Base-by-base conservation (phyloP, 2,329 filamentous ascomycete species). In the Helminthosporium solani region DNA sequence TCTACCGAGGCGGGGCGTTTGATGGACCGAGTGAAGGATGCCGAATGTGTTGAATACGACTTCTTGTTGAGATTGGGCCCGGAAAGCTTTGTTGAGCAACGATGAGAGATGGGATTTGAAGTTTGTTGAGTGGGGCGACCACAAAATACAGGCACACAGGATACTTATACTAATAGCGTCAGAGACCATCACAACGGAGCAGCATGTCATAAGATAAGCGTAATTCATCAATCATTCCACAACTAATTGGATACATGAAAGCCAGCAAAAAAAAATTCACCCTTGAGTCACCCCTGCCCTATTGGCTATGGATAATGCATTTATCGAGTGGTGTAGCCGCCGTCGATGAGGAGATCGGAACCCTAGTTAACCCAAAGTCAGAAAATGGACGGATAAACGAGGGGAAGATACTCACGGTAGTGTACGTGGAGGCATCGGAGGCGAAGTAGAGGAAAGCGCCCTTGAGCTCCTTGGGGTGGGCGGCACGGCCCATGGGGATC, bases 381-480 rank as follows among this genome's bases (percentile, higher is more conserved):
- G 54, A 16, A 9, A 57, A 47, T 16, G 23, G 16, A 15, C 7
- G 9, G 2, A 20, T 3, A 18, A 19, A 0, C 1, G n/a, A 30
- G 7, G 16, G 7, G 7, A 15, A n/a, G 23, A 16, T 37, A 61
- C 66, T 60, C 57, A 69, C 89, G 7, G 88, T 95, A 15, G 86
- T 90, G 72, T 90, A 95, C 43, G 83, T 87, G n/a, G 85, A 82
- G 3, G 88, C 88, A 70, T 95, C 88, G 12, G 85, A 88, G 15
- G 87, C 86, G 46, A 95, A 76, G 70, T 90, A 94, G 38, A 95
- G 72, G 67, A 87, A 95, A 15, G 86, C 86, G 16, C 88, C 90
- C 75, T 92, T 91, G 58, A 95, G 77, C 75, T 95, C 89, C 49
- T 82, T 80, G 2, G 82, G 81, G 58, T 85, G 77, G 20, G 86